phyloP scores from a whole-genome alignment of 2,329 filamentous ascomycete genomes.

The Trichoderma pleuroti region DNA sequence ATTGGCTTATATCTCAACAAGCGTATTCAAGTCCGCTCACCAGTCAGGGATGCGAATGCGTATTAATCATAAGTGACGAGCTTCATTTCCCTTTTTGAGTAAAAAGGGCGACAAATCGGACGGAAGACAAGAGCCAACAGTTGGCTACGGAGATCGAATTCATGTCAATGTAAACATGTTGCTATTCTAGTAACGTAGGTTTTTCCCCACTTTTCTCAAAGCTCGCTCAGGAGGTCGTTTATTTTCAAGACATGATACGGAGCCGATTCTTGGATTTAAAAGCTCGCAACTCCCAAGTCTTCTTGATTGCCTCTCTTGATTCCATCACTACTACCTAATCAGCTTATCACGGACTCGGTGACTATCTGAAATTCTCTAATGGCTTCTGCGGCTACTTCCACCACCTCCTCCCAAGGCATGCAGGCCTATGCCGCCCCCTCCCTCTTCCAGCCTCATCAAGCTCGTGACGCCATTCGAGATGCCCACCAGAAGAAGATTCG shows the following conservation, averaged over 20 bases:
- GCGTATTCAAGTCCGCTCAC: background rate
- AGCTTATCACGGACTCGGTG: background rate
- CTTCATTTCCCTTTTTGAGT: background rate
- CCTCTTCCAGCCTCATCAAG: conserved; percentile 44
- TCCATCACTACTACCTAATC: background rate
- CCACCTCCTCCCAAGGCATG: background rate
- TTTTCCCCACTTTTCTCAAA: background rate
- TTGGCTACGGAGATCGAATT: background rate
- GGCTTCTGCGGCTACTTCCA: background rate
- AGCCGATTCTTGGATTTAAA: background rate
- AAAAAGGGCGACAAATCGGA: background rate
- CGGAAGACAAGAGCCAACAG: background rate
- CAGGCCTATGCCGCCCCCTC: conserved; percentile 33
- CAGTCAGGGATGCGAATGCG: background rate
- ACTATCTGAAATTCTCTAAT: background rate
- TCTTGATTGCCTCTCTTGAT: fast-evolving
- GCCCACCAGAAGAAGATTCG: conserved; percentile 44
- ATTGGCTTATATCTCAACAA: background rate
- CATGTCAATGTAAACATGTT: background rate
- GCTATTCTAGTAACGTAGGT: background rate
- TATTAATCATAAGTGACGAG: background rate
- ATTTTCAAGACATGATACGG: background rate
- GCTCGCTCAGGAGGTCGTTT: background rate
- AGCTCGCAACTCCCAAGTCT: background rate
- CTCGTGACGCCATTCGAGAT: conserved; percentile 44